Evolutionary conservation across 768 basidiomycete species (phyloP).

Genomic region (Lentinula sp.): DNA sequence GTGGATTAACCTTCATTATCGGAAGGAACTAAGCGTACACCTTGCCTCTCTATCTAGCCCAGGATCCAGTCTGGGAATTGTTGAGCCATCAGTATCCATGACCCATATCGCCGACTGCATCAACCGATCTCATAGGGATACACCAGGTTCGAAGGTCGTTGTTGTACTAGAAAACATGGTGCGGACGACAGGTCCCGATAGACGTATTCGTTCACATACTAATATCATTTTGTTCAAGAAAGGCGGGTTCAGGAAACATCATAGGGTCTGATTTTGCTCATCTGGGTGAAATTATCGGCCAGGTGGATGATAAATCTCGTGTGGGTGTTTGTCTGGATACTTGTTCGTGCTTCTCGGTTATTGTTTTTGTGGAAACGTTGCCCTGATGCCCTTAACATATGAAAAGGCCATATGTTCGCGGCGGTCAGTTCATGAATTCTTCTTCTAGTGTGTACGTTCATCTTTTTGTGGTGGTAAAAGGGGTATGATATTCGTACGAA

Average conservation of each 20-base stretch:
- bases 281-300: slow-evolving; percentile 58
- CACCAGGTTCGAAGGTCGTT: slow-evolving; percentile 36
- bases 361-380: no score
- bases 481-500: slow-evolving; percentile 78
- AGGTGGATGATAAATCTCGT: slow-evolving; percentile 65
- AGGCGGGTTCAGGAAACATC: slow-evolving; percentile 10
- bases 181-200: background rate
- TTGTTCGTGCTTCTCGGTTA: slow-evolving; percentile 33
- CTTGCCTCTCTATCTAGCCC: slow-evolving; percentile 37
- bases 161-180: slow-evolving; percentile 86
- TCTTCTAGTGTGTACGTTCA: background rate
- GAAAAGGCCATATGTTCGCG: slow-evolving; percentile 68
- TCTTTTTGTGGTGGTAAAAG: slow-evolving; percentile 22
- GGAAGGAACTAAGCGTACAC: background rate
- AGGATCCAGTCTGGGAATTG: slow-evolving; percentile 74
- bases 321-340: slow-evolving; percentile 86
- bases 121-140: slow-evolving; percentile 65
- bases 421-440: slow-evolving; percentile 39
- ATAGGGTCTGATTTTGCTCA: slow-evolving; percentile 51
- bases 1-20: slow-evolving; percentile 7
- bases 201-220: background rate
- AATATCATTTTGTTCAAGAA: background rate
- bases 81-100: slow-evolving; percentile 55
- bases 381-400: background rate
- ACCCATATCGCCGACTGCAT: slow-evolving; percentile 63